Evolutionary conservation across 306 rosid species (phyloP).

Genomic region (Ceratonia siliqua): DNA sequence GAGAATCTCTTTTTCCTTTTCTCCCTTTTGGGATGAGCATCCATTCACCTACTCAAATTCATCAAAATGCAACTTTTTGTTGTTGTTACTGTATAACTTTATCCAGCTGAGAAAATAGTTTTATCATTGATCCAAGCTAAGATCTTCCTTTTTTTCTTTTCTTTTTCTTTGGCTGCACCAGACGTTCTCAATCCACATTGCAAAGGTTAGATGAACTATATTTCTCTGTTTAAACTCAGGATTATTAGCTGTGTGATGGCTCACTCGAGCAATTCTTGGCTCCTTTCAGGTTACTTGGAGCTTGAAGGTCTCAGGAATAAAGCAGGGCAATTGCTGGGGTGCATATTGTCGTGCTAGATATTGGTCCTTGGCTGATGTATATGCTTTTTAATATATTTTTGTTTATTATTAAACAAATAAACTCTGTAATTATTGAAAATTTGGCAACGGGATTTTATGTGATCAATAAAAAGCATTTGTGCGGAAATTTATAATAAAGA

Average conservation of each 20-base stretch:
- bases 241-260: constrained; percentile 13
- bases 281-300: constrained; percentile 56
- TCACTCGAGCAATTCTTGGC: constrained; percentile 4
- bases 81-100: background rate
- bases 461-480: constrained; percentile 30
- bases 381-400: background rate
- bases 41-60: background rate
- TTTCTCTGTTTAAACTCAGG: background rate
- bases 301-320: constrained; percentile 29
- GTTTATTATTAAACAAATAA: constrained; percentile 22
- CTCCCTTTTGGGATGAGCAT: background rate
- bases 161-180: constrained; percentile 53
- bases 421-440: constrained; percentile 17
- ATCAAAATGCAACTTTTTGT: background rate
- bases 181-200: constrained; percentile 60
- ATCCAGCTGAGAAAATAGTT: background rate
- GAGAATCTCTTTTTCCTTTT: background rate
- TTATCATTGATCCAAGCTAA: constrained; percentile 34
- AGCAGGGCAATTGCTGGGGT: constrained; percentile 6
- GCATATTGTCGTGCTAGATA: constrained; percentile 20
- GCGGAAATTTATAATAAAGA: constrained; percentile 10
- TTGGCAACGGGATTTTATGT: constrained; percentile 16
- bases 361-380: constrained; percentile 29
- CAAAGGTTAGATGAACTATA: constrained; percentile 51
- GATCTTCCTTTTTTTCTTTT: background rate